Percentiles rank a stretch among this genome's conserved stretches.
phyloP scores from a whole-genome alignment of 352 stramenopile species.

The Pythium myriotylum region DNA sequence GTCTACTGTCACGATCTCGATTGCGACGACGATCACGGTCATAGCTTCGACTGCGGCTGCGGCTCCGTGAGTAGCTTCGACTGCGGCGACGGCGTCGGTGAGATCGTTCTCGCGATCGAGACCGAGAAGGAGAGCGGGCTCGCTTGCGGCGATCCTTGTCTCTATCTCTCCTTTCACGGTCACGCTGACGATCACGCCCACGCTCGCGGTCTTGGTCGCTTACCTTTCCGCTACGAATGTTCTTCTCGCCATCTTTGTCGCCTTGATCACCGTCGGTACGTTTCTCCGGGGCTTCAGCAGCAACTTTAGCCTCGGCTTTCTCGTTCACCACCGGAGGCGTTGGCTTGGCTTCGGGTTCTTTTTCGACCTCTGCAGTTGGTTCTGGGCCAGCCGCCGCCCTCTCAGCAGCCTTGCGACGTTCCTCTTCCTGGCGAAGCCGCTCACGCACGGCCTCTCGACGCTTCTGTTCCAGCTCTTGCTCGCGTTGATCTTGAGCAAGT shows the following conservation, averaged over 20 bases:
- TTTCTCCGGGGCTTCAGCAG: neutral
- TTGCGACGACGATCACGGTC: constrained; percentile 16
- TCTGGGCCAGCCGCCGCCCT: neutral
- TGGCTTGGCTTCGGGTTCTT: neutral
- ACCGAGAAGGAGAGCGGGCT: constrained; percentile 29
- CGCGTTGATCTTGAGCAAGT: constrained; percentile 42
- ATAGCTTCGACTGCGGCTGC: constrained; percentile 37
- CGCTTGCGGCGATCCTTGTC: constrained; percentile 28
- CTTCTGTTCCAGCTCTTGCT: constrained; percentile 39
- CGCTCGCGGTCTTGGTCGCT: constrained; percentile 5
- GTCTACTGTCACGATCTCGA: constrained; percentile 12
- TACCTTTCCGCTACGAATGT: constrained; percentile 12
- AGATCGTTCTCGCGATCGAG: constrained; percentile 33
- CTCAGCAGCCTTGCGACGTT: constrained; percentile 18
- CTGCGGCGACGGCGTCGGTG: constrained; percentile 32
- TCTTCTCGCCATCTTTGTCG: constrained; percentile 7
- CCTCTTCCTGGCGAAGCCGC: constrained; percentile 21
- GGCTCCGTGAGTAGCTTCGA: constrained; percentile 26
- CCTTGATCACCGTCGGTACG: neutral
- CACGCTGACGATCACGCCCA: constrained; percentile 21
- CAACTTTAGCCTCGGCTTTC: neutral
- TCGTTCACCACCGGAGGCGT: neutral
- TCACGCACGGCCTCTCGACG: constrained; percentile 35
- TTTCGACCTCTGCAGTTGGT: constrained; percentile 16
- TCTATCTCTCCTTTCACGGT: constrained; percentile 17